Base-by-base conservation (phyloP, 176 grass and related monocot genomes). In the Triticum turgidum region DNA sequence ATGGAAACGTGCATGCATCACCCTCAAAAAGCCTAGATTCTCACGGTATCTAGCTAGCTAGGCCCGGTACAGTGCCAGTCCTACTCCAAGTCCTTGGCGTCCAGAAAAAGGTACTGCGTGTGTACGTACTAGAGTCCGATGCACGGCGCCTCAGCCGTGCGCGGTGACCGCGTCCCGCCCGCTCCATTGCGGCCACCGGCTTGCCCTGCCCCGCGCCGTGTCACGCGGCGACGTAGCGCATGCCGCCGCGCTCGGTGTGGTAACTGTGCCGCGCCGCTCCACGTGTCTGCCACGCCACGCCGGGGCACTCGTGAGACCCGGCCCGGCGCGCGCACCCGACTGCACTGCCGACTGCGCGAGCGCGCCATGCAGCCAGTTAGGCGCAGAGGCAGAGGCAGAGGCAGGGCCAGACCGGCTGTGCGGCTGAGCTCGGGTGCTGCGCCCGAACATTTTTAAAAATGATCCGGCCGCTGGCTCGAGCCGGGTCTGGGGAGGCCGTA, bases 361-460 rank as follows among this genome's bases (percentile, higher is more conserved):
- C 39, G 38, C 52, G 37, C 52, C 24, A 20, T 32, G 35, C 64
- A 14, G 77, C 64, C 65, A 72, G 70, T 52, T 52, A 5, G 63
- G 11, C 63, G 11, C 63, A 66, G 63, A 32, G 4, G 63, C 62
- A 21, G 61, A 0, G 69, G 77, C 65, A 34, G 38, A 39, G 37
- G 37, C 37, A 8, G 52, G 3, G 83, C 4, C 25, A 11, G 27
- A 3, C 22, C 9, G 30, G 6, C 12, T 15, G 51, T 18, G 56
- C 56, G 30, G 81, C 30, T 73, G 68, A 69, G 18, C 54, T 29
- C 51, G n/a, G 65, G 61, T 32, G 59, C 5, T 9, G 13, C 15
- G 17, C 51, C 51, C 51, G 11, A 11, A 45, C 44, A 45, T 6
- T 54, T 64, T 87, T 70, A 49, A 78, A 88, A 90, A 79, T 88